Percentiles rank a stretch among this genome's conserved stretches.
phyloP scores from a whole-genome alignment of 2,329 filamentous ascomycete genomes.

The Periconia macrospinosa region DNA sequence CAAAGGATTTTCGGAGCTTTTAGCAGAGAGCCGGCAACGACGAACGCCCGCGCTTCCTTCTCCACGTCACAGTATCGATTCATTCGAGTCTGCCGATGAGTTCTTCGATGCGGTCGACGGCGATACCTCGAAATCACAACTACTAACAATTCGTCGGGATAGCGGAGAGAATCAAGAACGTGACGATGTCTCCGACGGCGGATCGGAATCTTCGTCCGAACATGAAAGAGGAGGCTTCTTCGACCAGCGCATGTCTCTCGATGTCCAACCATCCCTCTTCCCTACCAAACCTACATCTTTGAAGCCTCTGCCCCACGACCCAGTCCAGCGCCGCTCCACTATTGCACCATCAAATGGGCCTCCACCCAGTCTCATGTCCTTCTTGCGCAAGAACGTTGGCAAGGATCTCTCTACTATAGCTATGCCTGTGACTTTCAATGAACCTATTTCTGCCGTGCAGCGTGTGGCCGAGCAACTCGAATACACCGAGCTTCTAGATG shows the following conservation, averaged over 20 bases:
- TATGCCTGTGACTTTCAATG: slow-evolving; percentile 96
- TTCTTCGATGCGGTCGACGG: slow-evolving; percentile 86
- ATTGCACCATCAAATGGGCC: slow-evolving; percentile 74
- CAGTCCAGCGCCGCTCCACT: slow-evolving; percentile 68
- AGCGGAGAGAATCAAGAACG: slow-evolving; percentile 55
- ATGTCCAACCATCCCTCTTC: slow-evolving; percentile 59
- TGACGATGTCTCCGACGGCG: slow-evolving; percentile 52
- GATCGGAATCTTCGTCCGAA: slow-evolving; percentile 67
- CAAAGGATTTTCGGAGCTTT: slow-evolving; percentile 74
- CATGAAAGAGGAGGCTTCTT: slow-evolving; percentile 52
- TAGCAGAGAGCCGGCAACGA: slow-evolving; percentile 78
- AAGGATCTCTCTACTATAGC: slow-evolving; percentile 96
- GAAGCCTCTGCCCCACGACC: slow-evolving; percentile 72
- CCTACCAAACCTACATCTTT: slow-evolving; percentile 76
- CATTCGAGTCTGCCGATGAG: slow-evolving; percentile 73
- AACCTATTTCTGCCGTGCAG: slow-evolving; percentile 85
- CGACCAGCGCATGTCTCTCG: slow-evolving; percentile 36
- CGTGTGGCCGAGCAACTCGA: slow-evolving; percentile 88
- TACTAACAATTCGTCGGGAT: slow-evolving; percentile 74
- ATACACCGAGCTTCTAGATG: slow-evolving; percentile 82
- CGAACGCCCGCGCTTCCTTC: slow-evolving; percentile 57
- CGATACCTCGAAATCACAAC: slow-evolving; percentile 55
- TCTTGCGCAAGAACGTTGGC: slow-evolving; percentile 94
- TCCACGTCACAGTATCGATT: slow-evolving; percentile 75
- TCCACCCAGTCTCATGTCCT: slow-evolving; percentile 89